Evolutionary conservation across 2,329 filamentous ascomycete species (phyloP), one percentile per base, ranked within the genome.

Genomic region (Cladosporium sp.): DNA sequence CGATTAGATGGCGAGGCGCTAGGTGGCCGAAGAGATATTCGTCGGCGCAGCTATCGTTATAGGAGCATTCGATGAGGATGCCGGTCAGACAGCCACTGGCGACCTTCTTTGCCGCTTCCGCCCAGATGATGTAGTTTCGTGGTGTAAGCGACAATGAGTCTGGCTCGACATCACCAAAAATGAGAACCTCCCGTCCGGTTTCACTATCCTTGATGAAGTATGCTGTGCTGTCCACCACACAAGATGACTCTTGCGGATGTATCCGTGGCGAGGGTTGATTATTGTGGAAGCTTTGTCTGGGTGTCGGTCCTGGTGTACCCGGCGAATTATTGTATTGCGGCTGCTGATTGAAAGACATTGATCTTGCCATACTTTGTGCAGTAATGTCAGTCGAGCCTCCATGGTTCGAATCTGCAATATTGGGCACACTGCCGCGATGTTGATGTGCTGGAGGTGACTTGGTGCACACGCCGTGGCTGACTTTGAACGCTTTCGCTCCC

Each of bases 61-160:
- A 99, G 68, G 92, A 96, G 78, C 94, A 98, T 81, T 99, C 95
- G 72, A 99, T 96, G 75, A 98, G 94, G 14, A 99, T 90, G 12
- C 90, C 94, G 0, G 84, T 86, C 0, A 99, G 84, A 4, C 85
- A 83, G 1, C 92, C 92, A 0, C 84, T 80, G 0, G 84, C 90
- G 30, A 99, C 88, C 75, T 96, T 97, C 10, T 90, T 90, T 0
- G 93, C 94, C 0, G 94, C 94, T 74, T 95, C 91, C 70, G 87
- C 85, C 95, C 95, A 99, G 15, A 99, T 88, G 15, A 84, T 82
- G n/a, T 85, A 80, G 70, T 95, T 98, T 28, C 93, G 88, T 0
- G 94, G 93, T 1, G 87, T 90, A 1, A 94, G 79, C 0, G 92
- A 96, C 30, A 98, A 80, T 10, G 88, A 90, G 78, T 99, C 95